phyloP scores from a whole-genome alignment of 495 filamentous ascomycete species.

The Aspergillus bridgeri region DNA sequence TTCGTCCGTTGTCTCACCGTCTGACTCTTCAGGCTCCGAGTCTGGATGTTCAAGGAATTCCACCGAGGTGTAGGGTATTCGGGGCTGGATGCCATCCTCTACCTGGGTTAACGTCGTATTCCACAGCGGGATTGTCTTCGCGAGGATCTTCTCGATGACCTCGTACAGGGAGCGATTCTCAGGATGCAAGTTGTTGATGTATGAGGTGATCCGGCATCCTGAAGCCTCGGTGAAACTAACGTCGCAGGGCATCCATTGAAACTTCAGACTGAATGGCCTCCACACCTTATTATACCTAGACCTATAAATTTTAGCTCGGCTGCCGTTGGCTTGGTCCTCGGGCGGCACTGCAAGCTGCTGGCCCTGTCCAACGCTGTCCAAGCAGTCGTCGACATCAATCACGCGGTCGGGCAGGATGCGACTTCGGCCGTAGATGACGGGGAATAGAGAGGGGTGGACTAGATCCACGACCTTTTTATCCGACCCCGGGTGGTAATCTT shows the following conservation, averaged over 20 bases:
- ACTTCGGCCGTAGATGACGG: conserved; percentile 52
- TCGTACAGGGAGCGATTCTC: conserved; percentile 46
- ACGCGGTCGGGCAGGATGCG: conserved; percentile 37
- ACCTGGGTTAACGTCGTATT: conserved; percentile 30
- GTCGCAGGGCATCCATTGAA: conserved; percentile 61
- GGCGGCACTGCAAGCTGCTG: conserved; percentile 18
- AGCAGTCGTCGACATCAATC: conserved; percentile 41
- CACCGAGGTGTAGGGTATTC: conserved; percentile 18
- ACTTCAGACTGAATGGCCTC: conserved; percentile 25
- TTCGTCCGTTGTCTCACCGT: conserved; percentile 17
- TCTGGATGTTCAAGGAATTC: conserved; percentile 14
- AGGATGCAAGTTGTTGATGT: conserved; percentile 64
- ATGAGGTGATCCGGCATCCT: conserved; percentile 33
- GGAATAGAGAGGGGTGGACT: conserved; percentile 60
- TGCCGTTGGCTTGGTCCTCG: conserved; percentile 8
- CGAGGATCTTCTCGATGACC: conserved; percentile 48
- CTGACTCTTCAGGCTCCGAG: conserved; percentile 13
- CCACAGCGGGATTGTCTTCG: conserved; percentile 52
- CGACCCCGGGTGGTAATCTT: conserved; percentile 59
- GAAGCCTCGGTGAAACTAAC: conserved; percentile 35
- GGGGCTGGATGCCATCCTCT: conserved; percentile 8
- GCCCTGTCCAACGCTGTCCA: conserved; percentile 38
- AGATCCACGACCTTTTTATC: conserved; percentile 55
- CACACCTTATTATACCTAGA: too few relatives aligned
- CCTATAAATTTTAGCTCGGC: too few relatives aligned